Base-by-base conservation (phyloP, 2,329 filamentous ascomycete genomes). In the Calonectria henricotiae region DNA sequence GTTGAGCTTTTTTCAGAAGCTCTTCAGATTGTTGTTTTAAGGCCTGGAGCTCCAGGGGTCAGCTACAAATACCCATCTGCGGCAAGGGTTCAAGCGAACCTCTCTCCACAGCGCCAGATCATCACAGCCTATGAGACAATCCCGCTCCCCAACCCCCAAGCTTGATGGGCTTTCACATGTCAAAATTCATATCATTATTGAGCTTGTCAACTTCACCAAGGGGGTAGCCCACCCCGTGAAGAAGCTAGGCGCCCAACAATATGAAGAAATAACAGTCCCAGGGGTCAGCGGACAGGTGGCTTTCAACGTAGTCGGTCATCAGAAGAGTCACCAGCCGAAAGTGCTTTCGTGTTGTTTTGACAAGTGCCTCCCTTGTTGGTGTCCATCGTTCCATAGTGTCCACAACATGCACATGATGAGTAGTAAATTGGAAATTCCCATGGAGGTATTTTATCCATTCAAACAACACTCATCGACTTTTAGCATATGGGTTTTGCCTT, bases 1-100 rank as follows among this genome's bases (percentile, higher is more conserved):
- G 67, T 69, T 69, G 62, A 51, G 67, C 39, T 69, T 37, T 65
- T 65, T 13, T 20, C 1, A 4, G 39, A 30, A 43, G 15, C 35
- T n/a, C 23, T 60, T 65, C 30, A 8, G 32, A 44, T 44, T 32
- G 23, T 35, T 44, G 44, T 41, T 41, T 69, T 20, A 23, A 11
- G n/a, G 32, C 25, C 43, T 27, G 30, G 55, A 44, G 47, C 30
- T 39, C 43, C 27, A 27, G 51, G 51, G 20, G 60, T 54, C n/a
- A 41, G 39, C 35, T 62, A 8, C 27, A 7, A 32, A n/a, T 12
- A 32, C 8, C 55, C 37, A 17, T 32, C 32, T 12, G 8, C 11
- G 51, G 35, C 51, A 58, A 37, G 11, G 55, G 25, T 12, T 27
- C 15, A 41, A 43, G 37, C 9, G 54, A 27, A 23, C 63, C 54